A percentile compares a stretch with the other conserved stretches of the same genome.
These are phyloP conservation scores for Globisporangium alternatum DNA, from an alignment of 352 stramenopile genomes.

Conservation along the genomic window DNA sequence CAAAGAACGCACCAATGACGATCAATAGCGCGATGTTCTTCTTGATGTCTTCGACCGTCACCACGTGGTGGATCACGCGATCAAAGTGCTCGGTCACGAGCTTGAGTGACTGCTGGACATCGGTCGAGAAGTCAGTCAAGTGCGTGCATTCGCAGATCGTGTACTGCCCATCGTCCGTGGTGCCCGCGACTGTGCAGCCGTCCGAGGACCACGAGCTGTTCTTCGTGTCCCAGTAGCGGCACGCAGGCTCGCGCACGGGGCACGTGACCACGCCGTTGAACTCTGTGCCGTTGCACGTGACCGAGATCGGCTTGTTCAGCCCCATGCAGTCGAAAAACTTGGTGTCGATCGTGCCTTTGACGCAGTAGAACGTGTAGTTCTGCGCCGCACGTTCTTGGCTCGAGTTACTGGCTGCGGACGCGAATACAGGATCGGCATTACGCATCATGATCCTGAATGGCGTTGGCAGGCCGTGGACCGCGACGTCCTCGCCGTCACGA, in stretches of 20 bases:
- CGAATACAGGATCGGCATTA: slow-evolving; percentile 36
- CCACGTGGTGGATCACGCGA: slow-evolving; percentile 48
- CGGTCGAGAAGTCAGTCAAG: slow-evolving; percentile 68
- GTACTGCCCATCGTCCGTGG: slow-evolving; percentile 57
- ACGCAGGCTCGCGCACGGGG: slow-evolving; percentile 41
- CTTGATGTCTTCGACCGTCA: slow-evolving; percentile 52
- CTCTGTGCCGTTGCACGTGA: slow-evolving; percentile 52
- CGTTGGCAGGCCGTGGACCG: slow-evolving; percentile 29
- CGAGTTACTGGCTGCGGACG: slow-evolving; percentile 9
- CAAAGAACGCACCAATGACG: slow-evolving; percentile 46
- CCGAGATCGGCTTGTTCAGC: slow-evolving; percentile 28
- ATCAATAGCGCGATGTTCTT: slow-evolving; percentile 58
- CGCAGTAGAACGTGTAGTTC: slow-evolving; percentile 40
- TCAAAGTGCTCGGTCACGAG: slow-evolving; percentile 61
- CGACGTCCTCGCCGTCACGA: slow-evolving; percentile 29
- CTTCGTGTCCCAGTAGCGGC: slow-evolving; percentile 53
- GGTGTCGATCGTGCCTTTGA: slow-evolving; percentile 41
- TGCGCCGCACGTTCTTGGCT: slow-evolving; percentile 17
- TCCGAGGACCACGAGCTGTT: slow-evolving; percentile 54
- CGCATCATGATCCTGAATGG: slow-evolving; percentile 56
- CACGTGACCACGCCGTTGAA: slow-evolving; percentile 52
- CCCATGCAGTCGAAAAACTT: slow-evolving; percentile 57
- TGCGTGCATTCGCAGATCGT: slow-evolving; percentile 75
- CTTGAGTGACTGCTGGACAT: slow-evolving; percentile 56
- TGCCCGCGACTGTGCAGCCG: slow-evolving; percentile 47